These are phyloP conservation scores for Globisporangium spiculum DNA, from an alignment of 352 stramenopile species.

Conservation along the genomic window DNA sequence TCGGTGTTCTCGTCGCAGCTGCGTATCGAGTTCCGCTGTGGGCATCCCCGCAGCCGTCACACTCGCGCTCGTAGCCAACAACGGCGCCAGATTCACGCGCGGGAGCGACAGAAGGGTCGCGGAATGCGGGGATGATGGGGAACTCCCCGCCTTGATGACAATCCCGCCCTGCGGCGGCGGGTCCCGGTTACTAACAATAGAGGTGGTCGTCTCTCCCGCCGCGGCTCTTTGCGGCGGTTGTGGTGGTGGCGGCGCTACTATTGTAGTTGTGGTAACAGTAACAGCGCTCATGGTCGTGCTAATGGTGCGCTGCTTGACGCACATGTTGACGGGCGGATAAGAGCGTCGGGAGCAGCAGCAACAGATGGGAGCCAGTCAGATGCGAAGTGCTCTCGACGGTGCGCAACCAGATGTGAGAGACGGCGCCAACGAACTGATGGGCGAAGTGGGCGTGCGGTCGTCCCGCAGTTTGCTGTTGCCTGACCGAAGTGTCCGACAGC, in stretches of 20 bases:
- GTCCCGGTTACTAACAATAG: neutral
- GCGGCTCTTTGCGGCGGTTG: neutral
- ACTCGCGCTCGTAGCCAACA: neutral
- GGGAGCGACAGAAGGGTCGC: conserved; percentile 4
- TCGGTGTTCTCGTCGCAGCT: conserved; percentile 4
- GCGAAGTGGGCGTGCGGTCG: neutral
- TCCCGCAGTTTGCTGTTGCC: neutral
- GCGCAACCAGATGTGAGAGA: conserved; percentile 4
- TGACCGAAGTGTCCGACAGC: neutral
- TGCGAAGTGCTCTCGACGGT: neutral
- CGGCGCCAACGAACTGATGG: neutral
- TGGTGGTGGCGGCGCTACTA: neutral
- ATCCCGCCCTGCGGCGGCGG: neutral
- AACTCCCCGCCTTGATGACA: neutral
- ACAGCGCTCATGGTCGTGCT: neutral
- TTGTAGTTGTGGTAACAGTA: neutral
- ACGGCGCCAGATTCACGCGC: conserved; percentile 23
- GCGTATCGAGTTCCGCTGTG: neutral
- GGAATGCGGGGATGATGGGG: conserved; percentile 9
- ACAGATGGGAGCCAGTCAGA: neutral
- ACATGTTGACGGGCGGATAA: neutral
- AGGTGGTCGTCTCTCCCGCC: conserved; percentile 4
- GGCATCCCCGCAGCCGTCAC: neutral
- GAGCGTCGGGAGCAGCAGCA: neutral
- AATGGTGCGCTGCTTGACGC: neutral